Conservation (phyloP, 2,329 filamentous ascomycete species). For the Rutstroemia sp. region DNA sequence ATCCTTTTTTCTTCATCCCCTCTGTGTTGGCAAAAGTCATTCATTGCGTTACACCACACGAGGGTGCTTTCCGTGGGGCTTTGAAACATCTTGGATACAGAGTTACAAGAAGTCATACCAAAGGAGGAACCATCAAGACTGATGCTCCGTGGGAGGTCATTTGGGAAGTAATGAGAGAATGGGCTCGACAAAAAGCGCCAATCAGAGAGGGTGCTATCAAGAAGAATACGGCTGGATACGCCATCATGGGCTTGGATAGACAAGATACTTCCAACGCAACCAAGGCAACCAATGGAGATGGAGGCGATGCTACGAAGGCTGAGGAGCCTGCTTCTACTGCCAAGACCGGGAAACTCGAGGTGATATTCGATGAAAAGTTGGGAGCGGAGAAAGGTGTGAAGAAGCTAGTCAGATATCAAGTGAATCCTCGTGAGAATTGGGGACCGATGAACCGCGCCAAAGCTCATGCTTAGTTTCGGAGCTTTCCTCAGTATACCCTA, state of each 20-base stretch:
- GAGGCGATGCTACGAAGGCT: conserved; percentile 8
- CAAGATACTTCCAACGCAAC: conserved; percentile 14
- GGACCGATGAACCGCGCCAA: conserved; percentile 51
- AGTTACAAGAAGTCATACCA: conserved; percentile 80
- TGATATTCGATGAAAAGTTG: conserved; percentile 74
- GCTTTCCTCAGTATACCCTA: background rate
- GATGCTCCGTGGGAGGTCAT: conserved; percentile 84
- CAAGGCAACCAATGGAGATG: conserved; percentile 8
- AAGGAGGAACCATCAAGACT: conserved; percentile 85
- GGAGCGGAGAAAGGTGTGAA: conserved; percentile 61
- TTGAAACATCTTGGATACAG: conserved; percentile 73
- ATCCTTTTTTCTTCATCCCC: conserved; percentile 83
- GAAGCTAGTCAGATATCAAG: conserved; percentile 77
- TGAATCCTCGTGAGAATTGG: conserved; percentile 90
- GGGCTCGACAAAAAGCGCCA: conserved; percentile 73
- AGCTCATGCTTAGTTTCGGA: conserved; percentile 11
- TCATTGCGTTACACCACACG: conserved; percentile 72
- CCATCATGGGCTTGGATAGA: conserved; percentile 46
- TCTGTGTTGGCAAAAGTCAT: conserved; percentile 67
- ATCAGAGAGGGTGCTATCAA: conserved; percentile 67
- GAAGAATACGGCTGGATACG: conserved; percentile 62
- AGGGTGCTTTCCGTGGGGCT: conserved; percentile 73
- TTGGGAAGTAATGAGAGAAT: conserved; percentile 92
- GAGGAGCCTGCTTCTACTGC: conserved; percentile 7
- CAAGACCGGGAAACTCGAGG: conserved; percentile 31